Percentiles rank a stretch among this genome's conserved stretches.
phyloP scores from a whole-genome alignment of 768 basidiomycete genomes.

The Collybiopsis confluens region DNA sequence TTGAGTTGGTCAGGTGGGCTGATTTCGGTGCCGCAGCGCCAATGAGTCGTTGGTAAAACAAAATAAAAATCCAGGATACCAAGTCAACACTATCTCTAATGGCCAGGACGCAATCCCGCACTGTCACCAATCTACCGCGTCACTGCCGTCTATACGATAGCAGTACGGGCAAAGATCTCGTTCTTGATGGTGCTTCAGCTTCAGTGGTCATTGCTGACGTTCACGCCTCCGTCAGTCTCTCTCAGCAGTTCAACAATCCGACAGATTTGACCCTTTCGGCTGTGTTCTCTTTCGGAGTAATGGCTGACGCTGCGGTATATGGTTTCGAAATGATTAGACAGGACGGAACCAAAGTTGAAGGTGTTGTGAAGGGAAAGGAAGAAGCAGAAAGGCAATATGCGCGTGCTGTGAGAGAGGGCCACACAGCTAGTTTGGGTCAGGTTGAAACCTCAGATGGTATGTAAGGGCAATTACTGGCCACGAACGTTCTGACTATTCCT shows the following conservation, averaged over 20 bases:
- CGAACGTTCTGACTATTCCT: not conserved
- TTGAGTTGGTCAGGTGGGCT: too few species aligned
- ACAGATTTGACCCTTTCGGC: not conserved
- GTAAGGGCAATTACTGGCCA: not conserved
- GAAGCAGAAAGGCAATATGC: not conserved
- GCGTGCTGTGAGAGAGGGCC: not conserved
- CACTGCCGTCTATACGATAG: not conserved
- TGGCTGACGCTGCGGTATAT: not conserved
- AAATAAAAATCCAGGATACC: too few species aligned
- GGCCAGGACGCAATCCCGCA: too few species aligned
- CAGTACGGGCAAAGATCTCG: not conserved
- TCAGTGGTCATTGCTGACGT: not conserved
- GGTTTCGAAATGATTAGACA: not conserved
- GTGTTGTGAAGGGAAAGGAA: not conserved
- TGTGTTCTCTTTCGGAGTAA: not conserved
- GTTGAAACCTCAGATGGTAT: not conserved
- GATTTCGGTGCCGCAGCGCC: too few species aligned
- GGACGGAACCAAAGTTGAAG: not conserved
- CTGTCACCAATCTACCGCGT: too few species aligned
- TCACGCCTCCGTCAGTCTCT: not conserved
- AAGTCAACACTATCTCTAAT: too few species aligned
- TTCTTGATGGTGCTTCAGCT: not conserved
- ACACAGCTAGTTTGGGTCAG: not conserved
- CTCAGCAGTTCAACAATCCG: not conserved
- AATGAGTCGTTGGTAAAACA: too few species aligned